Base-by-base conservation (phyloP, 331 rosid genomes). In the Saraca asoca region DNA sequence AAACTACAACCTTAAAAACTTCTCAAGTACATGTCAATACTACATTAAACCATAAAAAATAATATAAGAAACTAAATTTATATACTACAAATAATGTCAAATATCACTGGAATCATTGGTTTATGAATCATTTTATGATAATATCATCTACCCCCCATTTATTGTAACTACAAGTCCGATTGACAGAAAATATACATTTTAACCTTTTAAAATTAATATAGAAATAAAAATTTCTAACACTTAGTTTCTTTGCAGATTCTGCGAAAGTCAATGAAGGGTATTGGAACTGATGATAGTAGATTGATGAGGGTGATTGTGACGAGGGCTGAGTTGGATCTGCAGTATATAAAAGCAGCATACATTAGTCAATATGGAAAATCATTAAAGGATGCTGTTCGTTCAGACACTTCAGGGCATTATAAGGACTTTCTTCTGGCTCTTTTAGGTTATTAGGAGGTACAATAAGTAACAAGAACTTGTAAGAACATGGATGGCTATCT, bases 301-400 rank as follows among this genome's bases (percentile, higher is more conserved):
- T 66, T 91, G 19, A 77, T 77, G 46, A 79, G 91, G 59, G 60
- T 84, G 20, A 70, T 88, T 58, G 95, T 85, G 64, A 73, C 96
- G 33, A 85, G 96, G 62, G 70, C 90, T 9, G 96, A 90, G 73
- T 61, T 87, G 1, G 92, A 90, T 70, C 80, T 90, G 96, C 56
- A 64, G 14, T 68, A 72, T 35, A 83, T 87, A 72, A 85, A 85
- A 81, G 49, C 68, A n/a, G 95, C 85, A 61, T 90, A 90, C 63
- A 75, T 52, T 38, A 81, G 13, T 18, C 74, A 75, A 69, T 81
- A 83, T 65, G 78, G 76, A 51, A 88, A 84, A 43, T 59, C 86
- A 16, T 74, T 91, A 76, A 72, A 85, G 1, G 70, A 81, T 46
- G 89, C 79, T 11, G 93, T 91, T 70, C 83, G 74, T 42, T 82